Conservation (phyloP, 2,329 filamentous ascomycete genomes). For the Aspergillus fischeri region DNA sequence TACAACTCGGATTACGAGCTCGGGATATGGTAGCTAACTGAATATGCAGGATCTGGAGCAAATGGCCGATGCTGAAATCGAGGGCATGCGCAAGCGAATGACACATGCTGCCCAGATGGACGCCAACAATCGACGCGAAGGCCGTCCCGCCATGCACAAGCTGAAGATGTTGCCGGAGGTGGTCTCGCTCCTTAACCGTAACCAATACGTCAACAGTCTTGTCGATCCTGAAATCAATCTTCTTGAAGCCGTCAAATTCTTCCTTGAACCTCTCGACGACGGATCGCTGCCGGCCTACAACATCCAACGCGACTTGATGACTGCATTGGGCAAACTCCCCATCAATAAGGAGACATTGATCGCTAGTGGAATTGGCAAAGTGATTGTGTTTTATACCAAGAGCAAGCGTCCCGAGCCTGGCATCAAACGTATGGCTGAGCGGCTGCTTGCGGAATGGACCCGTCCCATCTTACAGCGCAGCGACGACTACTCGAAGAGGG, state of each 20-base stretch:
- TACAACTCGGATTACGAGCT: neutral
- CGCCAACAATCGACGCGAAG: slow-evolving; percentile 72
- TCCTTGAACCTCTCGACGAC: slow-evolving; percentile 91
- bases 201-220: slow-evolving; percentile 73
- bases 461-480: slow-evolving; percentile 88
- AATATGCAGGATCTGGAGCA: slow-evolving; percentile 72
- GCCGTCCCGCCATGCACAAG: slow-evolving; percentile 84
- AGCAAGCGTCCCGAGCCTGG: slow-evolving; percentile 81
- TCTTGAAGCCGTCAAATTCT: slow-evolving; percentile 91
- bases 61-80: slow-evolving; percentile 85
- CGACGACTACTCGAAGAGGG: slow-evolving; percentile 88
- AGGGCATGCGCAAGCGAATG: slow-evolving; percentile 83
- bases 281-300: slow-evolving; percentile 93
- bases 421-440: slow-evolving; percentile 92
- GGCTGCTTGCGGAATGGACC: slow-evolving; percentile 92
- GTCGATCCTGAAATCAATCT: slow-evolving; percentile 95
- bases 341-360: slow-evolving; percentile 88
- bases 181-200: slow-evolving; percentile 80
- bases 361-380: slow-evolving; percentile 91
- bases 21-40: slow-evolving; percentile 6
- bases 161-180: slow-evolving; percentile 91
- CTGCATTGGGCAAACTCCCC: slow-evolving; percentile 71
- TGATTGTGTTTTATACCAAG: slow-evolving; percentile 94
- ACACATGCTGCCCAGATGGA: slow-evolving; percentile 84
- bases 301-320: slow-evolving; percentile 92